Conservation (phyloP, 176 grass and related monocot species). For the Bromus sterilis region DNA sequence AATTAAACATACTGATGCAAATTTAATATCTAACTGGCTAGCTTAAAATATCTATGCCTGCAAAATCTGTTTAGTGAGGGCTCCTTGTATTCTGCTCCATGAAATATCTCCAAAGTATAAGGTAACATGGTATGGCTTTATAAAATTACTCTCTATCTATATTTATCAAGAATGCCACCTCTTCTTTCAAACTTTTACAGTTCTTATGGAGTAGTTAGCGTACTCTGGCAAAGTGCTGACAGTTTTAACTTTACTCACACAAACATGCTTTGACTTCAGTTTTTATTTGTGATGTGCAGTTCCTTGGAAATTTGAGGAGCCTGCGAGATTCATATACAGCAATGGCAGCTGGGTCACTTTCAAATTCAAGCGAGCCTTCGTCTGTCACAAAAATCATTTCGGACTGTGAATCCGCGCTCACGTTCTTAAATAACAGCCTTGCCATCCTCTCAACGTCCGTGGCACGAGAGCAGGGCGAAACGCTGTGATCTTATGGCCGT, state of each 20-base stretch:
- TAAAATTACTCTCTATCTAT: neutral
- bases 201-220: neutral
- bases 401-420: constrained; percentile 90
- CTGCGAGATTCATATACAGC: constrained; percentile 79
- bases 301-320: constrained; percentile 85
- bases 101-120: neutral
- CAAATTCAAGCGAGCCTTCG: constrained; percentile 68
- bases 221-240: neutral
- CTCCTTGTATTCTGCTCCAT: neutral
- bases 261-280: constrained; percentile 11
- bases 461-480: constrained; percentile 69
- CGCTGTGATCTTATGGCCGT: constrained; percentile 24
- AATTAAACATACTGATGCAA: neutral
- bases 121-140: neutral
- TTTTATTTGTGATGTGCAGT: constrained; percentile 42
- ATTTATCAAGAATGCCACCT: neutral
- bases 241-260: neutral
- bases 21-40: neutral
- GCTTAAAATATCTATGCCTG: neutral
- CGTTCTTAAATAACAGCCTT: constrained; percentile 91
- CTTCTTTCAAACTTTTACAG: neutral
- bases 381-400: constrained; percentile 85
- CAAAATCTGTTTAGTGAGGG: neutral
- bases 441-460: constrained; percentile 92
- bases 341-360: constrained; percentile 72